phyloP scores from a whole-genome alignment of 768 basidiomycete species.

The Pleurotus salmoneostramineus region DNA sequence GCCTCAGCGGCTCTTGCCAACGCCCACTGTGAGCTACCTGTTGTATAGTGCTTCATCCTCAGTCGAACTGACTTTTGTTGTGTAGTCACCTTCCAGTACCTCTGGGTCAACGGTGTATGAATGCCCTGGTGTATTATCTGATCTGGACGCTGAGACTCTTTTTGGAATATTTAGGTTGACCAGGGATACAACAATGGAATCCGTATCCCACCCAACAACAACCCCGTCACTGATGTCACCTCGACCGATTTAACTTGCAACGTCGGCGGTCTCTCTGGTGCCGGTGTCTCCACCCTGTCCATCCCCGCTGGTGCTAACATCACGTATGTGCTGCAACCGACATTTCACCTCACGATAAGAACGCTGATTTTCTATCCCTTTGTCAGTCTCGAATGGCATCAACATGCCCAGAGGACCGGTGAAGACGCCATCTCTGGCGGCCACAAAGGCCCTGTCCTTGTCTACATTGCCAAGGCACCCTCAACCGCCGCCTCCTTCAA shows the following conservation, averaged over 20 bases:
- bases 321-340: conserved; percentile 19
- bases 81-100: conserved; percentile 47
- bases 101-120: conserved; percentile 44
- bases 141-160: not conserved
- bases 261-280: conserved; percentile 41
- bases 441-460: conserved; percentile 47
- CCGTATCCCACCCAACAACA: conserved; percentile 48
- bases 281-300: conserved; percentile 32
- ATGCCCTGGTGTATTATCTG: not conserved
- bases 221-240: conserved; percentile 52
- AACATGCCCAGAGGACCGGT: conserved; percentile 48
- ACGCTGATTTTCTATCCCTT: not conserved
- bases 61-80: not conserved
- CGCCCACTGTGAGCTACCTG: conserved; percentile 29
- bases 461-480: conserved; percentile 49
- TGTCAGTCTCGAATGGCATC: conserved; percentile 50
- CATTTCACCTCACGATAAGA: not conserved
- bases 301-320: conserved; percentile 42
- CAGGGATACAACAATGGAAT: conserved; percentile 41
- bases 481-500: conserved; percentile 39
- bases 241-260: conserved; percentile 51
- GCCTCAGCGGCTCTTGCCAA: conserved; percentile 32
- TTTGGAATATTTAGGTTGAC: conserved; percentile 28
- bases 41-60: not conserved
- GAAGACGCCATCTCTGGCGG: conserved; percentile 48